Percentiles rank a stretch among this genome's conserved stretches.
Evolutionary conservation across 129 eudicot species (phyloP).

Genomic region (Chrysanthemum seticuspe): DNA sequence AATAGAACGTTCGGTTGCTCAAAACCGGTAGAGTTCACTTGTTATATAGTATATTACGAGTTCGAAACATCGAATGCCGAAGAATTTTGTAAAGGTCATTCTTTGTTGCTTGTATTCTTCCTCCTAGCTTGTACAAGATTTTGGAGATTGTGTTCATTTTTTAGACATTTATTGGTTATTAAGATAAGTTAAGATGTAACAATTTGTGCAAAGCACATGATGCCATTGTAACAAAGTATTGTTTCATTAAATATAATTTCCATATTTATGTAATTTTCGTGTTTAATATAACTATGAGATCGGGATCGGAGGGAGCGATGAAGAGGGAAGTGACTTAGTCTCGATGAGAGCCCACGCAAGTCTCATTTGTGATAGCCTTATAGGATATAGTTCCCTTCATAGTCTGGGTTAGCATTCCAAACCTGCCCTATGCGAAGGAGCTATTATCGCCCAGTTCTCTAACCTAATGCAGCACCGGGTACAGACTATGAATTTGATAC

Average conservation of each 20-base stretch:
- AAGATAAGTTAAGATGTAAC: constrained; percentile 17
- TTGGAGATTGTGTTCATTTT: constrained; percentile 27
- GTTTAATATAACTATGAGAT: neutral
- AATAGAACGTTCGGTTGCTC: neutral
- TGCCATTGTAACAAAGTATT: constrained; percentile 38
- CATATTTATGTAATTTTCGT: constrained; percentile 6
- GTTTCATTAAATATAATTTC: constrained; percentile 31
- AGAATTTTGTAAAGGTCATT: constrained; percentile 35
- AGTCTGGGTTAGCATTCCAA: too few species aligned
- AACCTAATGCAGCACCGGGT: constrained; percentile 24
- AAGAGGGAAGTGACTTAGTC: too few species aligned
- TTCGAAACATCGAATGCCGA: constrained; percentile 23
- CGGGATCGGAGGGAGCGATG: too few species aligned
- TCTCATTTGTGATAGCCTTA: too few species aligned
- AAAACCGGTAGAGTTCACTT: constrained; percentile 4
- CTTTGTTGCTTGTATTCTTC: constrained; percentile 29
- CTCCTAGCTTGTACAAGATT: constrained; percentile 24
- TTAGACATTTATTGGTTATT: constrained; percentile 17
- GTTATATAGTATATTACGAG: constrained; percentile 13
- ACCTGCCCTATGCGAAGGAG: constrained; percentile 14
- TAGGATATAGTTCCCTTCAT: too few species aligned
- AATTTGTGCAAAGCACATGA: constrained; percentile 36
- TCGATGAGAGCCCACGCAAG: too few species aligned
- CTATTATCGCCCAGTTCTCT: constrained; percentile 32
- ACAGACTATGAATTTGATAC: neutral